A percentile compares a stretch with the other conserved stretches of the same genome.
Conservation (phyloP, 1,284 basidiomycete species). For the Caloboletus firmus region DNA sequence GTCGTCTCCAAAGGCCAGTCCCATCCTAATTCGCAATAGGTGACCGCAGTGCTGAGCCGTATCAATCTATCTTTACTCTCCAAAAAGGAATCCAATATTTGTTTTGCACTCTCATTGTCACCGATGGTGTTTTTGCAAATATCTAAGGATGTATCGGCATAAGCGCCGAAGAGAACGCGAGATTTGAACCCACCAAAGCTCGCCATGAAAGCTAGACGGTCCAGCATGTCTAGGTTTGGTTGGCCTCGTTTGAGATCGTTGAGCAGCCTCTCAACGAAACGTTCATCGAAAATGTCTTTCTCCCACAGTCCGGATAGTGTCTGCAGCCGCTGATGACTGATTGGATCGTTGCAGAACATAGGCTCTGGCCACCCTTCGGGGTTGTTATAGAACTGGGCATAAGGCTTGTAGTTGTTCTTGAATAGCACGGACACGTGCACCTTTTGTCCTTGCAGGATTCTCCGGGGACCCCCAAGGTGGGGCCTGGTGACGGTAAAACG, state of each 20-base stretch:
- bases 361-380: conserved; percentile 26
- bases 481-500: conserved; percentile 27
- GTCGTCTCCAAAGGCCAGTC: conserved; percentile 12
- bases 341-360: conserved; percentile 35
- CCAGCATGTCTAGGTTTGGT: conserved; percentile 21
- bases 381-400: conserved; percentile 22
- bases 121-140: conserved; percentile 16
- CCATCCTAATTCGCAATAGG: conserved; percentile 30
- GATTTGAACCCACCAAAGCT: conserved; percentile 22
- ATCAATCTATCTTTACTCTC: conserved; percentile 15
- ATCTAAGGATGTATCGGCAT: conserved; percentile 9
- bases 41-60: conserved; percentile 27
- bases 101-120: not conserved
- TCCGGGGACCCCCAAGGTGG: conserved; percentile 27
- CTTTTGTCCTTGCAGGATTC: conserved; percentile 32
- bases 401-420: conserved; percentile 31
- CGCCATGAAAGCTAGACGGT: conserved; percentile 35
- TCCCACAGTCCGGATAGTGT: conserved; percentile 26
- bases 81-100: conserved; percentile 15
- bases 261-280: conserved; percentile 20
- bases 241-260: conserved; percentile 17
- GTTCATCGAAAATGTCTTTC: conserved; percentile 31
- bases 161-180: not conserved
- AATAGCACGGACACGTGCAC: conserved; percentile 35
- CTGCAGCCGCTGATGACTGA: conserved; percentile 26